Evolutionary conservation across 225 moss, liverwort and hornwort species (phyloP).

Genomic region (Thuidium tamariscinum): DNA sequence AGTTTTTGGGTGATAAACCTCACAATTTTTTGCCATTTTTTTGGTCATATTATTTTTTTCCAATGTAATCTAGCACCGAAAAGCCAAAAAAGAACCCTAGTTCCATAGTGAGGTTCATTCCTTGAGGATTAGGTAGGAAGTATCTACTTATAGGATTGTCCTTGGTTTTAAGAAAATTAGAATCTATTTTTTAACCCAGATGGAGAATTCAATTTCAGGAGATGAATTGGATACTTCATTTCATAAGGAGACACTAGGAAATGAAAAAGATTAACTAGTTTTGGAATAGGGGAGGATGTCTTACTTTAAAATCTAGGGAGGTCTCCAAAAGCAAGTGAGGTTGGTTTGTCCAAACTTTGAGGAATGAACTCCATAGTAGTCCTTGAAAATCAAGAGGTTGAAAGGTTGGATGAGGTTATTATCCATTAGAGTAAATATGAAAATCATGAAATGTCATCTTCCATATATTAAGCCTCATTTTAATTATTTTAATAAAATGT

Average conservation of each 20-base stretch:
- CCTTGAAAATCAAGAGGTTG: not conserved
- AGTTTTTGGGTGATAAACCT: too few relatives aligned
- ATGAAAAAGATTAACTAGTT: too few relatives aligned
- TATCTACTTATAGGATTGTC: not conserved
- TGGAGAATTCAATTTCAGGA: not conserved
- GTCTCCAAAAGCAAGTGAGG: fast-evolving
- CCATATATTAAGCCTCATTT: not conserved
- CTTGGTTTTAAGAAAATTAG: not conserved
- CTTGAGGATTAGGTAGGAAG: not conserved
- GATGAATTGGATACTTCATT: not conserved
- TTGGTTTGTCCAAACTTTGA: not conserved
- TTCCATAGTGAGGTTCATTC: too few relatives aligned
- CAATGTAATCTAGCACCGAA: too few relatives aligned
- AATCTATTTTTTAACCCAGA: fast-evolving
- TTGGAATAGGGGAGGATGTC: fast-evolving
- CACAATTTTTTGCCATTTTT: too few relatives aligned
- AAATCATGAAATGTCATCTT: not conserved
- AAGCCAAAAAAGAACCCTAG: too few relatives aligned
- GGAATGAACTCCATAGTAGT: not conserved
- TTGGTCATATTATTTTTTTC: too few relatives aligned
- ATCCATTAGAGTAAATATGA: not conserved
- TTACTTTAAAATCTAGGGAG: fast-evolving
- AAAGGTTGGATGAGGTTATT: not conserved
- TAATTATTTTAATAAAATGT: not conserved
- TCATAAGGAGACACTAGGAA: not conserved